Evolutionary conservation across 129 eudicot species (phyloP).

Genomic region (Escallonia rubra): DNA sequence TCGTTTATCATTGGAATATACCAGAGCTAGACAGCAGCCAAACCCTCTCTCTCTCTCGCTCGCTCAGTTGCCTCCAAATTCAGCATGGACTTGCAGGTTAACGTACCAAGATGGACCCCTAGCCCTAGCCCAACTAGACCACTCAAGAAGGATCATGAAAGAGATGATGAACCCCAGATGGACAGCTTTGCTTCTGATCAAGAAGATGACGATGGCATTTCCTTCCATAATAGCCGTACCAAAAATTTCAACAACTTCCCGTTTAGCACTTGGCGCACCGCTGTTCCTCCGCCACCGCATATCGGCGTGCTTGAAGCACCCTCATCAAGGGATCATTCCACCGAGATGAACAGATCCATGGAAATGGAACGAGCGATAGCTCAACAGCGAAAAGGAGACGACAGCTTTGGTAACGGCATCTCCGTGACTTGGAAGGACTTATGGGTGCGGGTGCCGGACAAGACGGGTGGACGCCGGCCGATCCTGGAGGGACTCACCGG

Average conservation of each 20-base stretch:
- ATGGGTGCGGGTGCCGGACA: slow-evolving; percentile 39
- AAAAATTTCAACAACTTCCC: not conserved
- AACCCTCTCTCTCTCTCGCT: not conserved
- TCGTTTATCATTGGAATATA: no score
- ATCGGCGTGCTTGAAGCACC: not conserved
- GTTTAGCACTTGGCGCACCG: not conserved
- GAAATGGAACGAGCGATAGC: no score
- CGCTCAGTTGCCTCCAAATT: not conserved
- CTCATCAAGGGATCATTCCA: no score
- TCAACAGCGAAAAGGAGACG: no score
- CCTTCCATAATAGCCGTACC: no score
- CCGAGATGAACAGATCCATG: no score
- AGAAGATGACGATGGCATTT: no score
- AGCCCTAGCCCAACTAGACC: slow-evolving; percentile 22
- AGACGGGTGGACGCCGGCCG: slow-evolving; percentile 21
- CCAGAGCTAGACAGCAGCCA: no score
- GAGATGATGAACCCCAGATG: not conserved
- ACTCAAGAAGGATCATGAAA: not conserved
- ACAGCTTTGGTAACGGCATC: no score
- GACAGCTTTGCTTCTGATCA: not conserved
- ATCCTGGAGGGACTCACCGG: slow-evolving; percentile 41
- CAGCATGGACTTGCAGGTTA: not conserved
- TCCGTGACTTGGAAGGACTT: slow-evolving; percentile 47
- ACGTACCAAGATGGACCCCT: slow-evolving; percentile 24
- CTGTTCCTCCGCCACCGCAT: not conserved